Evolutionary conservation across 164 flowering plant species (phyloP), one percentile per base, ranked within the genome.

Genomic region (Magnolia kwangsiensis): DNA sequence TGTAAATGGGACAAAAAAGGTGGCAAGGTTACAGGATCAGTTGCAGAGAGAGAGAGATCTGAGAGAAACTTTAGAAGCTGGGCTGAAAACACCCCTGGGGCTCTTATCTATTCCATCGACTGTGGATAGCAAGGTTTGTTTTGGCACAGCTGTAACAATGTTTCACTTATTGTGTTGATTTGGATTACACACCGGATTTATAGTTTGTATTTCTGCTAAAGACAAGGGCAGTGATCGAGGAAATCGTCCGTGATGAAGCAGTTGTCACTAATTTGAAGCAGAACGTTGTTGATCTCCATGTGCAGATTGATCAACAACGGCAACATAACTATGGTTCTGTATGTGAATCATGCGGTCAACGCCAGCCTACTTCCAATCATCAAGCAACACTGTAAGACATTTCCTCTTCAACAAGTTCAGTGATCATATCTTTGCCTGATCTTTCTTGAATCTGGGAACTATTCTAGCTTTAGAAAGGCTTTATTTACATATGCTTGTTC

Each of bases 41-140:
- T 81, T 94, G 83, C 90, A 93, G 37, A 88, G 80, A 78, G 98
- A 94, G 83, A 89, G 83, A 78, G 91, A 92, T 75, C 76, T 88
- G 79, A 87, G 92, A 73, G 85, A 73, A 76, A 74, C 87, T 73
- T 75, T 94, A 76, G 97, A 94, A 88, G 91, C 90, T 80, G 91
- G 85, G 75, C 86, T 89, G 67, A 78, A 81, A 61, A 81, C 70
- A 21, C 76, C 89, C 27, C 71, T 64, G 58, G 85, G 78, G 19
- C 76, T 76, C 31, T 70, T 77, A 10, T 76, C 84, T 69, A 19
- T 70, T 77, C 80, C 88, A 59, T 76, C 82, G 37, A 76, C 27
- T 71, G 73, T 90, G 59, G 90, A 90, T 85, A 84, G 85, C 76
- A 89, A 92, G 96, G 98, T 94, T 64, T 49, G 88, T 81, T 68